These are phyloP conservation scores for Macrolepiota fuliginosa DNA, from an alignment of 768 basidiomycete genomes.

Conservation along the genomic window DNA sequence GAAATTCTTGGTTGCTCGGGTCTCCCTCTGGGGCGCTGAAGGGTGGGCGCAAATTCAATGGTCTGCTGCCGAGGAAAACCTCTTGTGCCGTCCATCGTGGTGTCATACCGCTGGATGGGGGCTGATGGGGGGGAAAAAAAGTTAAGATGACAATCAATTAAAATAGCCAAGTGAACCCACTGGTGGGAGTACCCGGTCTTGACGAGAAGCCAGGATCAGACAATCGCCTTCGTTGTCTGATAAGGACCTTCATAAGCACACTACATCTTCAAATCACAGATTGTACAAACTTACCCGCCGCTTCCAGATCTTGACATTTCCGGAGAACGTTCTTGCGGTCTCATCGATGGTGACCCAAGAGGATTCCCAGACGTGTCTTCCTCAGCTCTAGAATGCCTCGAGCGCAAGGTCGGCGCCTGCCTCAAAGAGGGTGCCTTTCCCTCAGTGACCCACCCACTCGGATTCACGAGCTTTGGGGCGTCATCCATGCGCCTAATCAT, in stretches of 20 bases:
- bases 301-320: constrained; percentile 18
- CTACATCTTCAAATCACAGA: background rate
- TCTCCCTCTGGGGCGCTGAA: constrained; percentile 25
- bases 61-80: constrained; percentile 38
- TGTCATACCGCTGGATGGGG: constrained; percentile 36
- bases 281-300: constrained; percentile 14
- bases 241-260: background rate
- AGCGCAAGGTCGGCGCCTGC: background rate
- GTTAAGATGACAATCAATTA: background rate
- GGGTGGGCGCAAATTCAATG: constrained; percentile 35
- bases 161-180: constrained; percentile 22
- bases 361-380: background rate
- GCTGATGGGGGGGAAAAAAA: constrained; percentile 17
- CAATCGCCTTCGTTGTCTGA: constrained; percentile 26
- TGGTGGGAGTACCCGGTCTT: constrained; percentile 29
- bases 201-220: constrained; percentile 37
- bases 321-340: background rate
- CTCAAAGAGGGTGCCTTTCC: constrained; percentile 24
- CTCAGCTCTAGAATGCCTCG: background rate
- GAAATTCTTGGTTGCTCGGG: constrained; percentile 15
- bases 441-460: constrained; percentile 69
- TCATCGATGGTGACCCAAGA: background rate
- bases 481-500: constrained; percentile 79
- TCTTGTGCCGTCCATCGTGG: constrained; percentile 25
- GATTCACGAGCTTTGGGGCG: constrained; percentile 67